These are phyloP conservation scores for Trametes cinnabarina DNA, from an alignment of 768 basidiomycete genomes.

Conservation along the genomic window DNA sequence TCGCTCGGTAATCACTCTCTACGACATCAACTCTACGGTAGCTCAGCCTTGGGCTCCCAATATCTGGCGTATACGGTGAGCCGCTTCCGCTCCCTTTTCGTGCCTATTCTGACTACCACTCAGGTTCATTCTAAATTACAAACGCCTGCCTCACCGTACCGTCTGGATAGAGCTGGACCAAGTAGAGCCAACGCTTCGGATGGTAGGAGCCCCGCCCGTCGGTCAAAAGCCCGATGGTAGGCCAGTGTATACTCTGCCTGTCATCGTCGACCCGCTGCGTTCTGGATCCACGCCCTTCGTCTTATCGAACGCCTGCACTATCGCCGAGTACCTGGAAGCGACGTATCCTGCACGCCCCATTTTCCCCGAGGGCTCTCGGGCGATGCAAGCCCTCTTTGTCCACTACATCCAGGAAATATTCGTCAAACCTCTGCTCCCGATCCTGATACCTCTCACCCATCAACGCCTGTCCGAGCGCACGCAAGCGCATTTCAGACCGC, in stretches of 20 bases:
- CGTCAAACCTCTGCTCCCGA: conserved; percentile 61
- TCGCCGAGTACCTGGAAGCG: conserved; percentile 71
- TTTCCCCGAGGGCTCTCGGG: conserved; percentile 67
- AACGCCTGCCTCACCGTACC: conserved; percentile 67
- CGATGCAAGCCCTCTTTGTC: conserved; percentile 66
- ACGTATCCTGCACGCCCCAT: conserved; percentile 68
- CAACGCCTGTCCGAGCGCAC: conserved; percentile 55
- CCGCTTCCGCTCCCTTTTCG: neutral
- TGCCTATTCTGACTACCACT: neutral
- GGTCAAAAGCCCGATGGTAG: conserved; percentile 52
- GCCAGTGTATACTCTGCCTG: conserved; percentile 67
- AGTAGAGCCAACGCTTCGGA: conserved; percentile 57
- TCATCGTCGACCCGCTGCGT: conserved; percentile 57
- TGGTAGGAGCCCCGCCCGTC: conserved; percentile 60
- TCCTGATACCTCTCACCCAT: conserved; percentile 69
- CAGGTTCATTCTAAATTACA: conserved; percentile 76
- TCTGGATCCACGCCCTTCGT: conserved; percentile 47
- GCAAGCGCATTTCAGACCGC: conserved; percentile 46
- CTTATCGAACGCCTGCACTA: conserved; percentile 57
- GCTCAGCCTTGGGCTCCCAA: conserved; percentile 77
- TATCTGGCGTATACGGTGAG: conserved; percentile 67
- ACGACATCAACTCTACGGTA: conserved; percentile 60
- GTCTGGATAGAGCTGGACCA: conserved; percentile 70
- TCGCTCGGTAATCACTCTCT: conserved; percentile 57
- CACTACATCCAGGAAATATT: conserved; percentile 68